phyloP scores from a whole-genome alignment of 768 basidiomycete species.

The Xerocomellus intermedius region DNA sequence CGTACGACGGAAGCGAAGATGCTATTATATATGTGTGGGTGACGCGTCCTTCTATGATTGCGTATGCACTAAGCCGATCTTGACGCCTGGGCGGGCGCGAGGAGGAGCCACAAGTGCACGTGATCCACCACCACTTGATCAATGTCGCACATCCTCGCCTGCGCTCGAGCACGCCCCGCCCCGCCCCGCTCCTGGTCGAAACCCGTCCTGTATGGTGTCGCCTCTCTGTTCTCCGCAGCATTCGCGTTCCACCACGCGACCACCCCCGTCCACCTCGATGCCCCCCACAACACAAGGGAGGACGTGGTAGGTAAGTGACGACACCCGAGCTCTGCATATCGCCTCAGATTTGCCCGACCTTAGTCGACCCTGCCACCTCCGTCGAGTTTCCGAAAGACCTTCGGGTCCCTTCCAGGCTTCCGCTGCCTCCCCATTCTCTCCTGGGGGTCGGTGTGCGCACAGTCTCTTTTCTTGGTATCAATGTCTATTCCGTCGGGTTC shows the following conservation, averaged over 20 bases:
- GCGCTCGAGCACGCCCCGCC: neutral
- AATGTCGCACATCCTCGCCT: conserved; percentile 9
- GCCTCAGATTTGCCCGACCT: neutral
- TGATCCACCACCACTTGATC: conserved; percentile 2
- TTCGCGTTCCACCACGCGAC: conserved; percentile 26
- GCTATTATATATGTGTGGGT: conserved; percentile 18
- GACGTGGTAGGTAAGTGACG: conserved; percentile 22
- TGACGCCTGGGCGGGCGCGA: neutral
- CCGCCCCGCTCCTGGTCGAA: conserved; percentile 12
- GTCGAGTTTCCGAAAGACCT: conserved; percentile 71
- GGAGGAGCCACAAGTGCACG: conserved; percentile 5
- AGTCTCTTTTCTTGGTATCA: conserved; percentile 83
- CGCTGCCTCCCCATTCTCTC: conserved; percentile 62
- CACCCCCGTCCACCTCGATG: conserved; percentile 45
- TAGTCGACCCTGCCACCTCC: conserved; percentile 73
- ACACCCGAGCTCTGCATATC: neutral
- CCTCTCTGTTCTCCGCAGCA: conserved; percentile 32
- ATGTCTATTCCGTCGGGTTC: conserved; percentile 89
- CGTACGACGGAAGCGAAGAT: conserved; percentile 20
- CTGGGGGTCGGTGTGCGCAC: conserved; percentile 85
- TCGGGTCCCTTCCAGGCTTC: conserved; percentile 59
- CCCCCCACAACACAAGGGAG: conserved; percentile 23
- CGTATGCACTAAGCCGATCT: conserved; percentile 6
- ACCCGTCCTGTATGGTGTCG: conserved; percentile 33
- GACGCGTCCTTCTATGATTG: conserved; percentile 29